phyloP scores from a whole-genome alignment of 306 rosid species.

The Crotalaria pallida region DNA sequence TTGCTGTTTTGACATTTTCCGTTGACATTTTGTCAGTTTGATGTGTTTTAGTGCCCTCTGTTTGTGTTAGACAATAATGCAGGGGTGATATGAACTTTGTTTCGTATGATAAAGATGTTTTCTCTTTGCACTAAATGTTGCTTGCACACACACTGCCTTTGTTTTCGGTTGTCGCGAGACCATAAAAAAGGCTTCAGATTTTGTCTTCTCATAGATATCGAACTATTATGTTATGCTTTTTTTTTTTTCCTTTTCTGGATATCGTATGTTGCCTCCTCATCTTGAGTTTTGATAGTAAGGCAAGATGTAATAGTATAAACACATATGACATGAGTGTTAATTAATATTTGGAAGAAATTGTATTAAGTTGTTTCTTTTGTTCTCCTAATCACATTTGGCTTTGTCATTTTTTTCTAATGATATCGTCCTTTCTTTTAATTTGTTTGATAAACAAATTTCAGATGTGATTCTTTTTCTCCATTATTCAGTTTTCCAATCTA shows the following conservation, averaged over 20 bases:
- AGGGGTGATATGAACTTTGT: slow-evolving; percentile 8
- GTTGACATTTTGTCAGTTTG: not conserved
- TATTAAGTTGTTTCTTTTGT: slow-evolving; percentile 1
- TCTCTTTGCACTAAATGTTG: not conserved
- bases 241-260: not conserved
- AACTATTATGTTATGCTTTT: not conserved
- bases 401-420: no score
- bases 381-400: not conserved
- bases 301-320: not conserved
- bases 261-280: not conserved
- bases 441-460: slow-evolving; percentile 6
- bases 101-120: not conserved
- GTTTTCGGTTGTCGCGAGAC: not conserved
- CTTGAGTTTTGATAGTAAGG: slow-evolving; percentile 14
- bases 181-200: not conserved
- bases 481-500: not conserved
- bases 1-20: slow-evolving; percentile 13
- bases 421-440: slow-evolving; percentile 8
- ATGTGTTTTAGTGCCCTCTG: not conserved
- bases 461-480: not conserved
- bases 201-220: not conserved
- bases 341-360: not conserved
- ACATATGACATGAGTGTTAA: not conserved
- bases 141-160: not conserved
- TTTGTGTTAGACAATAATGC: not conserved